phyloP scores from a whole-genome alignment of 2,329 filamentous ascomycete genomes.

The Pseudopithomyces chartarum region DNA sequence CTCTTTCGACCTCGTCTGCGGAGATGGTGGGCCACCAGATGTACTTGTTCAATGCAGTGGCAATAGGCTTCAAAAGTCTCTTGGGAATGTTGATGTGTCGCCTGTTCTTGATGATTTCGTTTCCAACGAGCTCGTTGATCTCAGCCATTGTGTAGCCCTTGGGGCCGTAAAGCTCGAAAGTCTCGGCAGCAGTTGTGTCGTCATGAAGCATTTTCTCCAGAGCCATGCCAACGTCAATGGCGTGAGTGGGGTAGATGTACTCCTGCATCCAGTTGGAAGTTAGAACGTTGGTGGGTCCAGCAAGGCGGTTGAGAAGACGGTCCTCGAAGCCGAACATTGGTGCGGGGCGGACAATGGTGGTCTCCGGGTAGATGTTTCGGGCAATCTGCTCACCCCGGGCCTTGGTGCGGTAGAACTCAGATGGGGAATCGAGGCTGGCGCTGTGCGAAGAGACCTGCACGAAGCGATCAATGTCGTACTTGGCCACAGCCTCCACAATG shows the following conservation, averaged over 20 bases:
- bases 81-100: constrained; percentile 92
- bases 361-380: constrained; percentile 90
- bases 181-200: constrained; percentile 87
- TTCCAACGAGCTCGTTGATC: constrained; percentile 85
- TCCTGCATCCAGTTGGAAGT: constrained; percentile 94
- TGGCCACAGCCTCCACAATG: constrained; percentile 91
- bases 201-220: constrained; percentile 90
- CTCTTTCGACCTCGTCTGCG: constrained; percentile 84
- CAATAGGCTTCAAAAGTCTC: constrained; percentile 73
- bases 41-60: constrained; percentile 74
- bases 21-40: constrained; percentile 90
- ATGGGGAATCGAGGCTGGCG: constrained; percentile 76
- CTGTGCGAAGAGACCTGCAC: constrained; percentile 97
- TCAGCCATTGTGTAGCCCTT: constrained; percentile 89
- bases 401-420: constrained; percentile 93
- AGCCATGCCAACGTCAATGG: constrained; percentile 85
- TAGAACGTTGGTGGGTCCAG: constrained; percentile 77
- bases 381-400: constrained; percentile 82
- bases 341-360: constrained; percentile 92
- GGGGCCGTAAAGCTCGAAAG: constrained; percentile 92
- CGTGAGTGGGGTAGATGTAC: constrained; percentile 88
- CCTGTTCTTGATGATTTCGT: constrained; percentile 87
- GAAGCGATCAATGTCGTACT: constrained; percentile 96
- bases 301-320: constrained; percentile 84
- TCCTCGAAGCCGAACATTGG: constrained; percentile 97